Evolutionary conservation across 306 rosid species (phyloP), one percentile per base, ranked within the genome.

Genomic region (Quercus suber): DNA sequence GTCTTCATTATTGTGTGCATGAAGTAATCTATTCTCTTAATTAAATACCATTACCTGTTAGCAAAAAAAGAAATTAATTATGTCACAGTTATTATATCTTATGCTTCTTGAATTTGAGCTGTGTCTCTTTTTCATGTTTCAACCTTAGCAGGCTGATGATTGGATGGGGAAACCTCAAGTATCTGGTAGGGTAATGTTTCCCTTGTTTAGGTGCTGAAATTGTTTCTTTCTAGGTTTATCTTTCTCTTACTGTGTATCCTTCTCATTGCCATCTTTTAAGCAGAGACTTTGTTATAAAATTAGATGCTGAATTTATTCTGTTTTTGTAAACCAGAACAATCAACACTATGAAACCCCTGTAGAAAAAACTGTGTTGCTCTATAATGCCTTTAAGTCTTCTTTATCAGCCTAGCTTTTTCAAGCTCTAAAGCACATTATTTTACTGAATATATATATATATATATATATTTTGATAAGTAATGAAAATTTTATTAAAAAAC

Each of bases 71-170:
- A 69, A 77, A 27, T 33, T 86, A 33, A 25, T 25, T 74, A 13
- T 43, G 12, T 31, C 35, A 14, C 13, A 14, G 37, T 35, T 73
- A 58, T 64, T 30, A 12, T 76, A 3, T 19, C 35, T 30, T 64
- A 11, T 71, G 68, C 12, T 69, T 78, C 20, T 78, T 78, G 63
- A 8, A 35, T 18, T 37, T 77, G 64, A 59, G 59, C 76, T 82
- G 75, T 89, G 79, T 79, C 83, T 69, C 4, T 69, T 67, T 82
- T 79, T 80, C 55, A 19, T 75, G 81, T 67, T 63, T 73, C 69
- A 78, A 73, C 75, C 83, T 76, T 71, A 86, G 68, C 87, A 92
- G 97, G 90, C 81, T 56, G 88, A 84, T 73, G 96, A 85, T 85
- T 70, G 63, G 77, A 74, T 78, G 31, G 73, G 69, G 72, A 85